Evolutionary conservation across 2,329 filamentous ascomycete genomes (phyloP), one percentile per base, ranked within the genome.

Genomic region (Diaporthe longicolla): DNA sequence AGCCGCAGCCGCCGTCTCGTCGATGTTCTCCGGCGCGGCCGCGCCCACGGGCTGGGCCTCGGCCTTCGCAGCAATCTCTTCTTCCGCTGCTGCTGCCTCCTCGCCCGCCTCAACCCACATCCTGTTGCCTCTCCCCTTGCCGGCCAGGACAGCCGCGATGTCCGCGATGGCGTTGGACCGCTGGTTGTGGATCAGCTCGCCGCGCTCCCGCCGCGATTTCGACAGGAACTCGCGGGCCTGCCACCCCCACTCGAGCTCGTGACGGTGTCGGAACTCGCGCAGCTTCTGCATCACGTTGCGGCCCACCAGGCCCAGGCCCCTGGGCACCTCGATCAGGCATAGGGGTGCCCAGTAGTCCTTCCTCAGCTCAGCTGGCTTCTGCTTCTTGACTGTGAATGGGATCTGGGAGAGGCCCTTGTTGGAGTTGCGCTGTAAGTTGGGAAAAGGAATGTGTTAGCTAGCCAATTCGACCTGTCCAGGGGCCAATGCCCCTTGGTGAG

Each of bases 301-400:
- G 32, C 92, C 91, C 19, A 91, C 84, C 35, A 83, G 80, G 74
- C 87, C 88, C 52, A 85, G 82, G 57, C 87, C 88, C 58, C 82
- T 75, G 57, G 87, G 87, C 80, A 93, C 91, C 79, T 87, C 83
- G 75, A 93, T 89, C 76, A 87, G 82, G 68, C 90, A 90, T 78
- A 93, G 83, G 9, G 89, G 89, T 45, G 84, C 83, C 91, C 92
- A 93, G 82, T 91, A 89, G 83, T 93, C 92, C 82, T 91, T 92
- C 74, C 92, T 90, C 52, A 93, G 84, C 78, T 89, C 90, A 71
- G 87, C 81, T 2, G 91, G 91, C 77, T 89, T 88, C 61, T 89
- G 87, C 82, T 93, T 93, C 81, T 93, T 93, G 82, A 91, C 91
- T 76, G 91, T 90, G 84, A 89, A 93, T 63, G 90, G 88, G 75